Evolutionary conservation across 306 rosid species (phyloP).

Genomic region (Quercus berberidifolia): DNA sequence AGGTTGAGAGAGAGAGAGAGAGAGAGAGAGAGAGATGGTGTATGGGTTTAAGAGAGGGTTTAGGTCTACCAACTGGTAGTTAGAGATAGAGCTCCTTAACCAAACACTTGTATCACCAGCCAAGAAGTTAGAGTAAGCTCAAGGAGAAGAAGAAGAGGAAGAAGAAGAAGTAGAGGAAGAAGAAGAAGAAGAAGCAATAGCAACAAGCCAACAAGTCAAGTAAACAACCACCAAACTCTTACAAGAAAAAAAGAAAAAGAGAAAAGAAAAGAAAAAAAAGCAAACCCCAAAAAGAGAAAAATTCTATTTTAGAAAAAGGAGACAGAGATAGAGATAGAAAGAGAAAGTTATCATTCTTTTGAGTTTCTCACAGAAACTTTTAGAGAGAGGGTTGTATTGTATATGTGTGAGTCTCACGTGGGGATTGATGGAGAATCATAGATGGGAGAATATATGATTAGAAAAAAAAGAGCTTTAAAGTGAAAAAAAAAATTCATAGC

Average conservation of each 20-base stretch:
- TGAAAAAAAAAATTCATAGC: slow-evolving; percentile 15
- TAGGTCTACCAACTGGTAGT: slow-evolving; percentile 74
- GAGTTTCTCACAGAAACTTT: slow-evolving; percentile 3
- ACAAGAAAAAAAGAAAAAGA: not conserved
- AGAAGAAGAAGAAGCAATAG: not conserved
- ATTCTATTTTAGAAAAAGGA: slow-evolving; percentile 16
- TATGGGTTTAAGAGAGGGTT: slow-evolving; percentile 41
- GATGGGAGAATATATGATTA: slow-evolving; percentile 44
- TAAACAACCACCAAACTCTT: slow-evolving; percentile 1
- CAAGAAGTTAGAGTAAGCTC: not conserved
- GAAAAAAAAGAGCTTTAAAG: slow-evolving; percentile 17
- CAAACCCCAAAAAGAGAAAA: slow-evolving; percentile 10
- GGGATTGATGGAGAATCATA: slow-evolving; percentile 36
- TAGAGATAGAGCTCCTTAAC: slow-evolving; percentile 60
- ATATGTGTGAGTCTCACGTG: slow-evolving; percentile 49
- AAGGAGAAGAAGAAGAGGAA: slow-evolving; percentile 9
- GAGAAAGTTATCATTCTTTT: slow-evolving; percentile 28
- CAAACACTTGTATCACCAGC: slow-evolving; percentile 35
- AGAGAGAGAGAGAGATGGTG: slow-evolving; percentile 24
- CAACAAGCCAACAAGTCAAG: not conserved
- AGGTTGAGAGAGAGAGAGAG: slow-evolving; percentile 33
- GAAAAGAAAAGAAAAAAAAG: not conserved
- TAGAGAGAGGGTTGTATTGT: slow-evolving; percentile 3
- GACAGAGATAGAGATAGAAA: slow-evolving; percentile 13
- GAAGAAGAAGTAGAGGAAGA: not conserved